Conservation (phyloP, 129 eudicot species). For the Centella asiatica region DNA sequence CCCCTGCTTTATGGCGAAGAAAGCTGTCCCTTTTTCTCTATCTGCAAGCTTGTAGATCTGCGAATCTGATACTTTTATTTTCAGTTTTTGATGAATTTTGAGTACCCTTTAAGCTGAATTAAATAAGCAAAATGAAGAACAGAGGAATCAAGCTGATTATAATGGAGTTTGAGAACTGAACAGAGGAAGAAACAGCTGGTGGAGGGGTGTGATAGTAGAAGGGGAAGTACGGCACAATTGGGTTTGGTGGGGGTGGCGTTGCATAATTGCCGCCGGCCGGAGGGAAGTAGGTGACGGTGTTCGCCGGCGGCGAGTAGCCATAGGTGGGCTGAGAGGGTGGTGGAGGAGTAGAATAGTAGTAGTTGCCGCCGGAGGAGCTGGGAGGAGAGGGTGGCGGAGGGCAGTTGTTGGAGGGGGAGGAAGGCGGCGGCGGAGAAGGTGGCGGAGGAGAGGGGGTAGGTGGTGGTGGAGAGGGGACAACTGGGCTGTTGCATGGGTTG, state of each 20-base stretch:
- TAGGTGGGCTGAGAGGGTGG: constrained; percentile 20
- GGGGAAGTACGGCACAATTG: constrained; percentile 90
- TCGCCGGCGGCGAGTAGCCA: constrained; percentile 32
- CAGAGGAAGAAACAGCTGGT: constrained; percentile 34
- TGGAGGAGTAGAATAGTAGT: constrained; percentile 9
- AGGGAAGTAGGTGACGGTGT: constrained; percentile 23
- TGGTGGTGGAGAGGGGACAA: constrained; percentile 41
- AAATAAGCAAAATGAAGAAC: constrained; percentile 12
- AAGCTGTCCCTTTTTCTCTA: not conserved
- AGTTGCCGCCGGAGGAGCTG: not conserved
- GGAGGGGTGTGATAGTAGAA: constrained; percentile 75
- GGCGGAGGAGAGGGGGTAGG: constrained; percentile 47
- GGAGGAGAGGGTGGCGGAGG: constrained; percentile 21
- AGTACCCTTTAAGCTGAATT: constrained; percentile 5
- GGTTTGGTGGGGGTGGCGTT: constrained; percentile 86
- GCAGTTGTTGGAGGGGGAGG: constrained; percentile 35
- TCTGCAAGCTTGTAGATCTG: constrained; percentile 25
- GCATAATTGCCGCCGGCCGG: constrained; percentile 33
- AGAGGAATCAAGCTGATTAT: not conserved
- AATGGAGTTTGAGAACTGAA: constrained; percentile 16
- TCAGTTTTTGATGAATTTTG: not conserved
- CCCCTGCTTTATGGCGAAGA: not conserved
- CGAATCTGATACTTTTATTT: constrained; percentile 21
- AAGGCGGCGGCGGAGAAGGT: constrained; percentile 51
- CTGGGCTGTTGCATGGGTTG: constrained; percentile 54